Evolutionary conservation across 83 land plant species (phyloP), one percentile per base, ranked within the genome.

Genomic region (Diphasiastrum complanatum): DNA sequence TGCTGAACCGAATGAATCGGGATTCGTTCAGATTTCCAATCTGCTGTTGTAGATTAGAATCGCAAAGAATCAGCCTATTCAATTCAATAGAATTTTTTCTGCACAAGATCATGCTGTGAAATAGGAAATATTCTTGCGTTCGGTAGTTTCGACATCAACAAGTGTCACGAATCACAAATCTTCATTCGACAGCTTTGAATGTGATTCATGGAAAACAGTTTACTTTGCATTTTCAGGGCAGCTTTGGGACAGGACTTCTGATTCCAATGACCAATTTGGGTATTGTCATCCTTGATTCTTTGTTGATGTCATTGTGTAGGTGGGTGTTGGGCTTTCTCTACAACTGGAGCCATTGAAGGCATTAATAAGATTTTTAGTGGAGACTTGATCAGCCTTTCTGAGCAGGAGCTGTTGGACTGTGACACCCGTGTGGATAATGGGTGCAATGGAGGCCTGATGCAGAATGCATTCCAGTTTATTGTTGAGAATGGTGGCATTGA

Each of bases 401-500:
- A 78, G 62, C 73, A 78, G 30, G 65, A 78, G 38, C 58, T 78
- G 37, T 64, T 68, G 4, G 77, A 75, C 37, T 78, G 81, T 51
- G 77, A 76, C 33, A 43, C 0, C 19, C 3, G 32, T 2, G 56
- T 26, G 2, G 31, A 35, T 1, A 33, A 45, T 1, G 81, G 81
- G 4, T 78, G 81, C 68, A 24, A 53, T 24, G 81, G 73, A 3
- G 81, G 81, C 4, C 24, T 37, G 34, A 73, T 68, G 70, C 60
- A 57, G 2, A 47, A 51, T 10, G 77, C 77, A n/a, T 68, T 67
- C 45, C 6, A 60, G 0, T 73, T 26, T 32, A 61, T 77, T 1
- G 30, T 57, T 6, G 3, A 46, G n/a, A 68, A 72, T 23, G 61
- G 61, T 0, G 81, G 81, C 22, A 32, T 78, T 46, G 53, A 61